Base-by-base conservation (phyloP, 164 flowering plant species). In the Taxillus chinensis region DNA sequence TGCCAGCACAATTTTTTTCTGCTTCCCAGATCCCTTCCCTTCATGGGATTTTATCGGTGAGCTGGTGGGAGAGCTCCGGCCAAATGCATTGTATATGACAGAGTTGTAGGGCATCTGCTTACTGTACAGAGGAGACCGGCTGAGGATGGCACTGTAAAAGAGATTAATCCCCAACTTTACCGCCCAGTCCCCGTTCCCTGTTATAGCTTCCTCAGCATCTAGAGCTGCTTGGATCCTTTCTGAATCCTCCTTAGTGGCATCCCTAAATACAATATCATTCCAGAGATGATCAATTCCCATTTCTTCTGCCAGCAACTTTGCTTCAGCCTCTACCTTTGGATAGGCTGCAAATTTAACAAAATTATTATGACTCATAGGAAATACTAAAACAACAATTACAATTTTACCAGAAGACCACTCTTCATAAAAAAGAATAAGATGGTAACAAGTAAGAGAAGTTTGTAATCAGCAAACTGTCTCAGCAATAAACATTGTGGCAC, bases 41-140 rank as follows among this genome's bases (percentile, higher is more conserved):
- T 64, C 66, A 62, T 76, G 67, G 1, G 62, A 64, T 62, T 77
- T 71, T 45, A 68, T 15, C 4, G 84, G 78, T 16, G 77, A 76
- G 68, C 64, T 72, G 11, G 61, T 70, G 1, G 79, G 73, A 67
- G 86, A 75, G 67, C 65, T 71, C 43, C 89, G 82, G 38, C 99
- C 96, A 76, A 95, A 91, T 8, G 87, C 95, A 68, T 73, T 77
- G 70, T 91, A 86, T 63, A 95, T 78, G 50, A 91, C 79, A 57
- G 80, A 69, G 73, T 95, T 95, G 71, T 87, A 90, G 1, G 96
- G 95, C 96, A 95, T 90, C 75, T 91, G 99, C 79, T 89, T 91
- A 62, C 84, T 82, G 68, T 89, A 95, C 51, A 95, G 87, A 67
- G 90, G 84, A 49, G 99, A 89, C 45, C 86, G 87, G 68, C 96